These are phyloP conservation scores for Fusarium abutilonis DNA, from an alignment of 2,329 filamentous ascomycete genomes.

Conservation along the genomic window DNA sequence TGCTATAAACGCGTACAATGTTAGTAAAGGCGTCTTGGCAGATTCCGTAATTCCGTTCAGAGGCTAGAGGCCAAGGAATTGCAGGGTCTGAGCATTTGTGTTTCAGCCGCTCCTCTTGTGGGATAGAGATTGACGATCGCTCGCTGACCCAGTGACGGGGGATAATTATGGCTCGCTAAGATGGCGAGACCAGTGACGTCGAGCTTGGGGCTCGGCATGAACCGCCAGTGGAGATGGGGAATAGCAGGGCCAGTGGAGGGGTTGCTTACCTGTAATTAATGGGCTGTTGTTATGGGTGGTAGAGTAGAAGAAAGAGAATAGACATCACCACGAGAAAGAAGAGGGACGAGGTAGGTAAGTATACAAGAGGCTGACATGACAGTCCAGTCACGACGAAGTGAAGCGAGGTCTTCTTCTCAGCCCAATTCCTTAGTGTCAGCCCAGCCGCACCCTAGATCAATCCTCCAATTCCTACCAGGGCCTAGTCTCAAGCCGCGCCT, in stretches of 20 bases:
- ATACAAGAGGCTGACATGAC: conserved; percentile 3
- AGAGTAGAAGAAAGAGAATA: conserved; percentile 10
- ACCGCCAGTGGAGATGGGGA: conserved; percentile 20
- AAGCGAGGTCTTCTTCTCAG: conserved; percentile 17
- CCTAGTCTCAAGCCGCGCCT: conserved; percentile 36
- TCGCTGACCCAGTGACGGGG: conserved; percentile 24
- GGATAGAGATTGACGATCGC: conserved; percentile 27
- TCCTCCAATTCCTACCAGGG: conserved; percentile 25
- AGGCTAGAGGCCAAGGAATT: conserved; percentile 15
- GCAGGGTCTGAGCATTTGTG: conserved; percentile 15
- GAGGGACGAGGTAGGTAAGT: conserved; percentile 5
- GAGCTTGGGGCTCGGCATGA: conserved; percentile 33
- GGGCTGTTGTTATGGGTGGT: background rate
- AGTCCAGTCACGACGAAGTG: background rate
- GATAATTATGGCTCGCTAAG: conserved; percentile 17
- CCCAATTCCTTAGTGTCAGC: conserved; percentile 29
- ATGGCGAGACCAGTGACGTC: conserved; percentile 30
- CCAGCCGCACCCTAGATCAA: conserved; percentile 32
- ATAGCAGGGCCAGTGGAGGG: background rate
- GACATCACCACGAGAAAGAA: background rate
- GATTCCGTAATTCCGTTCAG: conserved; percentile 11
- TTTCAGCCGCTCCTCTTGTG: conserved; percentile 27
- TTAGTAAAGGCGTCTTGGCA: conserved; percentile 23
- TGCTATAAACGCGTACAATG: conserved; percentile 9
- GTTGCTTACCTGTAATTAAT: background rate